Base-by-base conservation (phyloP, 2,329 filamentous ascomycete genomes). In the Aureobasidium lini region DNA sequence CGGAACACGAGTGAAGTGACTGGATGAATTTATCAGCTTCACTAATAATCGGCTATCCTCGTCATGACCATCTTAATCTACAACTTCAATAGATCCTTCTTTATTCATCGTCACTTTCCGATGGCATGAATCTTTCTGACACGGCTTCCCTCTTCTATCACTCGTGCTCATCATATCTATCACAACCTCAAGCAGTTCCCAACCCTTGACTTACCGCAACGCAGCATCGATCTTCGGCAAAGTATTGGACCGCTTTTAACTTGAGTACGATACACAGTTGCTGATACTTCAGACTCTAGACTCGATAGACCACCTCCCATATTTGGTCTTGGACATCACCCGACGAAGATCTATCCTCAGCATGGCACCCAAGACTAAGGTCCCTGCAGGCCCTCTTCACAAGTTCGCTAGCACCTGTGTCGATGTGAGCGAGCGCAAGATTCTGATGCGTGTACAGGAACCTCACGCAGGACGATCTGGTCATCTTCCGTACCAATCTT, bases 391-490 rank as follows among this genome's bases (percentile, higher is more conserved):
- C 8, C 31, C 34, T 6, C n/a, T 7, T 2, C 13, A 47, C 42
- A 44, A 37, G 52, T 56, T n/a, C 16, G 18, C 15, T 8, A 1
- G 7, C 13, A 4, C 43, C 15, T 23, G 23, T 23, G 23, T 23
- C 8, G 28, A 34, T 9, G 2, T 43, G 3, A 6, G 13, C 10
- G 2, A 7, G 2, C 8, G 23, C 37, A 31, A 31, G 28, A 49
- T 29, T 4, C 34, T 58, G 9, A 48, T 23, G 23, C 15, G 5
- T 29, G 4, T 8, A 13, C 29, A 59, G 57, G 16, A 7, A 29
- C 29, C 42, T 59, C 32, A 52, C 28, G n/a, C 16, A 32, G 8
- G 34, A 52, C 32, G 57, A 59, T 59, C 57, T 59, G 6, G 13
- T 37, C n/a, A 18, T 13, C 36, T 50, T 50, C 16, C 40, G 11